Percentiles rank a stretch among this genome's conserved stretches.
phyloP scores from a whole-genome alignment of 805 yeast genomes.

The Suhomyces kilbournensis region DNA sequence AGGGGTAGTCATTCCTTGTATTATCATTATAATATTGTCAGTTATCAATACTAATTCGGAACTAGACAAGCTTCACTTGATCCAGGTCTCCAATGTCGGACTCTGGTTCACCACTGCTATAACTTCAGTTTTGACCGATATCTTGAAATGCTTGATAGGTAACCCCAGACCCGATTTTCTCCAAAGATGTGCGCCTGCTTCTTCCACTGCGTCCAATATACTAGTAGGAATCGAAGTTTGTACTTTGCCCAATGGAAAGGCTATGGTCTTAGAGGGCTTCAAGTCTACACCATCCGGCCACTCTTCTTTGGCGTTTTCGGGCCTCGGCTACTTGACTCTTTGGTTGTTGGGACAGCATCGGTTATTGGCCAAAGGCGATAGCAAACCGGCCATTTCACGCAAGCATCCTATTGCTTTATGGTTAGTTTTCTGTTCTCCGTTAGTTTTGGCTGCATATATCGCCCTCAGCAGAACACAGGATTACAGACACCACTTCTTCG shows the following conservation, averaged over 20 bases:
- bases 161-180: slow-evolving; percentile 45
- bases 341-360: slow-evolving; percentile 47
- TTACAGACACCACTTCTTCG: slow-evolving; percentile 33
- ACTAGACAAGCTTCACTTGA: slow-evolving; percentile 20
- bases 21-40: slow-evolving; percentile 16
- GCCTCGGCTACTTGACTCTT: slow-evolving; percentile 44
- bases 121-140: slow-evolving; percentile 34
- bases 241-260: slow-evolving; percentile 22
- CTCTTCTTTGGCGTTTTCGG: slow-evolving; percentile 50
- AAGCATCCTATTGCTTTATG: slow-evolving; percentile 4
- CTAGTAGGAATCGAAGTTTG: slow-evolving; percentile 22
- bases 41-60: slow-evolving; percentile 6
- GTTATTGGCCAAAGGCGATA: slow-evolving; percentile 6
- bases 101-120: slow-evolving; percentile 26
- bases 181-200: slow-evolving; percentile 32
- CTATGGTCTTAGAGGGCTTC: slow-evolving; percentile 47
- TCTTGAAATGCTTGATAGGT: slow-evolving; percentile 38
- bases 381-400: slow-evolving; percentile 6
- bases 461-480: slow-evolving; percentile 27
- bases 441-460: slow-evolving; percentile 21
- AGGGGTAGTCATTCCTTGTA: slow-evolving; percentile 24
- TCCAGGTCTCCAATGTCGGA: slow-evolving; percentile 30
- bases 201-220: slow-evolving; percentile 20
- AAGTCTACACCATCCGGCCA: slow-evolving; percentile 60
- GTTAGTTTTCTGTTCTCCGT: slow-evolving; percentile 14